Conservation (phyloP, 768 basidiomycete species). For the Pleurotus pulmonarius region DNA sequence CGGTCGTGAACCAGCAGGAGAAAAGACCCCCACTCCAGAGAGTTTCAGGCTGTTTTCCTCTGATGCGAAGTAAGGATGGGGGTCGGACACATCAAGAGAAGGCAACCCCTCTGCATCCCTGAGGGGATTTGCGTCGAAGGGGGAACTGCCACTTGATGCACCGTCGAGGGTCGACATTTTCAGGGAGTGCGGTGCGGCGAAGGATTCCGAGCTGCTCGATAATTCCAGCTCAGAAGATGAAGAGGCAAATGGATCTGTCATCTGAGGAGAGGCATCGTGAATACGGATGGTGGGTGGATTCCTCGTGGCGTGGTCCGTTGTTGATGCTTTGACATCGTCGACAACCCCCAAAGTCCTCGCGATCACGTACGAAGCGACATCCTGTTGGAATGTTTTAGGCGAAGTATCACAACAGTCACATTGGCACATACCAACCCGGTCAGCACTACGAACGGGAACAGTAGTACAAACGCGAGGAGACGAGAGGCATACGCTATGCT, state of each 20-base stretch:
- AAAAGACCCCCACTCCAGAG: slow-evolving; percentile 71
- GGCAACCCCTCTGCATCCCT: slow-evolving; percentile 7
- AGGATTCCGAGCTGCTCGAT: not conserved
- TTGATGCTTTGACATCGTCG: slow-evolving; percentile 72
- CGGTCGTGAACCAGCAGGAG: slow-evolving; percentile 64
- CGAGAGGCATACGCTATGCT: slow-evolving; percentile 61
- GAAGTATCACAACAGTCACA: slow-evolving; percentile 10
- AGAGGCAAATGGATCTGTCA: slow-evolving; percentile 24
- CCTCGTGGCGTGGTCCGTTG: slow-evolving; percentile 50
- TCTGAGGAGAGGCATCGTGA: slow-evolving; percentile 20
- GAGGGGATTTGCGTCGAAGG: slow-evolving; percentile 5
- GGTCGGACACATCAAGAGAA: slow-evolving; percentile 22
- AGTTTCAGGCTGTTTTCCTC: slow-evolving; percentile 49
- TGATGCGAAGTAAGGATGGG: slow-evolving; percentile 48
- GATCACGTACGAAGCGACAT: slow-evolving; percentile 78
- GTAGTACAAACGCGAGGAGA: slow-evolving; percentile 58
- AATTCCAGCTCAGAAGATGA: not conserved
- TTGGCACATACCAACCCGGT: slow-evolving; percentile 46
- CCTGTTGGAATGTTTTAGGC: slow-evolving; percentile 35
- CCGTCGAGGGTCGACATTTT: not conserved
- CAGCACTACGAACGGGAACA: slow-evolving; percentile 58
- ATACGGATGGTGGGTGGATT: slow-evolving; percentile 29
- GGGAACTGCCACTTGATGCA: slow-evolving; percentile 8
- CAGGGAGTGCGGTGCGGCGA: slow-evolving; percentile 1
- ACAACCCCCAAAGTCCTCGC: slow-evolving; percentile 78